A percentile compares a stretch with the other conserved stretches of the same genome.
These are phyloP conservation scores for Phytophthora chlamydospora DNA, from an alignment of 352 stramenopile species.

Conservation along the genomic window DNA sequence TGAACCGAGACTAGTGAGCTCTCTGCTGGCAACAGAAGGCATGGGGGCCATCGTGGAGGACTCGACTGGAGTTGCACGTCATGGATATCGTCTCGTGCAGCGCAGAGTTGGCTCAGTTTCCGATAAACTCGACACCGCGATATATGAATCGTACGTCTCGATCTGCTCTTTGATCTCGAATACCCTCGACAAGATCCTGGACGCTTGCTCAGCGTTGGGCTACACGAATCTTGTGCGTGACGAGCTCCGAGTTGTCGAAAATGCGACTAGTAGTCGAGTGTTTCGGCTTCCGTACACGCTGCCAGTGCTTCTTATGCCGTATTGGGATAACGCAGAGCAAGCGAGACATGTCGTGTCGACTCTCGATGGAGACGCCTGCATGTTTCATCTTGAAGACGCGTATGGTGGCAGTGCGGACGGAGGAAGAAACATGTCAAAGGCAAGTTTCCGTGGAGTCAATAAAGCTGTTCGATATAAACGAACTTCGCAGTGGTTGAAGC, in stretches of 20 bases:
- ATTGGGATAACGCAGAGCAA: slow-evolving; percentile 14
- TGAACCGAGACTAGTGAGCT: slow-evolving; percentile 28
- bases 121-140: slow-evolving; percentile 9
- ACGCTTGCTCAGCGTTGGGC: slow-evolving; percentile 18
- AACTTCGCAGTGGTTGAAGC: slow-evolving; percentile 25
- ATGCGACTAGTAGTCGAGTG: slow-evolving; percentile 12
- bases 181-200: slow-evolving; percentile 29
- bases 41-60: slow-evolving; percentile 24
- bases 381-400: slow-evolving; percentile 20
- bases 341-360: slow-evolving; percentile 15
- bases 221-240: slow-evolving; percentile 32
- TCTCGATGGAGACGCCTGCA: slow-evolving; percentile 34
- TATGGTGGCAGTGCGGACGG: slow-evolving; percentile 3
- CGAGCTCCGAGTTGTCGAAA: slow-evolving; percentile 20
- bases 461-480: slow-evolving; percentile 18
- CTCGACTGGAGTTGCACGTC: slow-evolving; percentile 11
- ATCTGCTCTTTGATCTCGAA: slow-evolving; percentile 22
- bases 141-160: neutral
- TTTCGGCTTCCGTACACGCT: slow-evolving; percentile 22
- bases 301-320: slow-evolving; percentile 18
- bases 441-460: slow-evolving; percentile 20
- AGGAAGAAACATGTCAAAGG: neutral
- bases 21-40: slow-evolving; percentile 37
- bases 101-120: neutral
- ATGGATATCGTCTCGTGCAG: slow-evolving; percentile 40